Evolutionary conservation across 768 basidiomycete species (phyloP).

Genomic region (Suillus americanus): DNA sequence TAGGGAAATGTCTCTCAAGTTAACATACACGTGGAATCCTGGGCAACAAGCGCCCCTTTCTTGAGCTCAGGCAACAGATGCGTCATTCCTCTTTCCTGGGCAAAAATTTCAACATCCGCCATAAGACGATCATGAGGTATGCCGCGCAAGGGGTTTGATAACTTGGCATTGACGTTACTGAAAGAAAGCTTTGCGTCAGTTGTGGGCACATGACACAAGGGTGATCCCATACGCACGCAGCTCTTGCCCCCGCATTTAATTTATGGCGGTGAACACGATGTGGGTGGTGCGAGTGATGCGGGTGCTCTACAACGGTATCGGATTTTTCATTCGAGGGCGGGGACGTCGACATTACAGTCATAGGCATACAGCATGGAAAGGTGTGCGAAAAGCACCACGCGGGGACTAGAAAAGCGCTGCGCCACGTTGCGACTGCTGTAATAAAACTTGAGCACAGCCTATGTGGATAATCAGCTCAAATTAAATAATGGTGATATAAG

Average conservation of each 20-base stretch:
- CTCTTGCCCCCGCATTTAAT: slow-evolving; percentile 14
- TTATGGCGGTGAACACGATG: slow-evolving; percentile 10
- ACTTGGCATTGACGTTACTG: slow-evolving; percentile 40
- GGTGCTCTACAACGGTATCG: slow-evolving; percentile 3
- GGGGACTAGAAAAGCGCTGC: background rate
- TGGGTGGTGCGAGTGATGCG: background rate
- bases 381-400: background rate
- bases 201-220: background rate
- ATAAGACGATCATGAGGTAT: slow-evolving; percentile 61
- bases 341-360: slow-evolving; percentile 18
- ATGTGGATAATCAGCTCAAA: slow-evolving; percentile 5
- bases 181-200: background rate
- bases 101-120: slow-evolving; percentile 60
- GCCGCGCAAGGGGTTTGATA: slow-evolving; percentile 60
- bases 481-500: background rate
- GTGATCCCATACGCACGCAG: slow-evolving; percentile 14
- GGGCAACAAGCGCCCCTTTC: slow-evolving; percentile 78
- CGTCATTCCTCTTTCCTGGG: slow-evolving; percentile 38
- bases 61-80: slow-evolving; percentile 48
- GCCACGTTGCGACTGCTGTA: background rate
- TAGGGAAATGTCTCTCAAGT: slow-evolving; percentile 39
- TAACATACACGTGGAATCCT: slow-evolving; percentile 52
- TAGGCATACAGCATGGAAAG: background rate
- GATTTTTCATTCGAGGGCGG: slow-evolving; percentile 19
- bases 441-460: slow-evolving; percentile 33